Percentiles rank a stretch among this genome's conserved stretches.
Conservation (phyloP, 2,329 filamentous ascomycete species). For the Cladosporium sp. region DNA sequence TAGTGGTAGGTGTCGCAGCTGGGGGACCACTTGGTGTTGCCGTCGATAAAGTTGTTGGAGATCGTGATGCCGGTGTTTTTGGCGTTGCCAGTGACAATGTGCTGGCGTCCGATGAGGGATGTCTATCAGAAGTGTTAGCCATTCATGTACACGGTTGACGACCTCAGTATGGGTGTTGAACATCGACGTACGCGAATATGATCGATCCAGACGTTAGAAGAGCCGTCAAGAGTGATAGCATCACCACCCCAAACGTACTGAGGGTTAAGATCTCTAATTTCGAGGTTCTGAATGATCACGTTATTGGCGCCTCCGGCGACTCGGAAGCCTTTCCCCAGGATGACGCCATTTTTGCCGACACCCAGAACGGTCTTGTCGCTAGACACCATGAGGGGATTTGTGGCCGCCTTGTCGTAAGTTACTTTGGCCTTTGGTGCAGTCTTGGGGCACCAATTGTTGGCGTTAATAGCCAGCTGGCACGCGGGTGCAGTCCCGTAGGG, state of each 20-base stretch:
- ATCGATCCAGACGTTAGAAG: constrained; percentile 41
- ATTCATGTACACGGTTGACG: background rate
- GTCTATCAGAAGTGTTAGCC: constrained; percentile 33
- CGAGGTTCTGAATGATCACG: constrained; percentile 52
- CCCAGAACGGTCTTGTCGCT: constrained; percentile 47
- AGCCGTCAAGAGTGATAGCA: constrained; percentile 39
- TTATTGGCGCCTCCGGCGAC: constrained; percentile 47
- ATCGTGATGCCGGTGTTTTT: constrained; percentile 59
- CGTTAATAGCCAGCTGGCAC: constrained; percentile 62
- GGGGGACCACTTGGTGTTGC: constrained; percentile 54
- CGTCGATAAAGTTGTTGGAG: constrained; percentile 62
- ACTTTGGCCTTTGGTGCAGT: constrained; percentile 24
- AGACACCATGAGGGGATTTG: constrained; percentile 43
- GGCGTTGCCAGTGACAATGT: constrained; percentile 58
- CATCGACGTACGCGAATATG: constrained; percentile 35
- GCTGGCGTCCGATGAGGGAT: constrained; percentile 60
- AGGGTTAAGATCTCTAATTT: constrained; percentile 41
- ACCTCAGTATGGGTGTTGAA: background rate
- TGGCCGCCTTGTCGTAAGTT: constrained; percentile 57
- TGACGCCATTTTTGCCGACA: constrained; percentile 40
- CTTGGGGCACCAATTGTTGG: constrained; percentile 59
- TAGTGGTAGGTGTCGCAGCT: constrained; percentile 61
- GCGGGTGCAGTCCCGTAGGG: constrained; percentile 54
- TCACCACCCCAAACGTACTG: constrained; percentile 43
- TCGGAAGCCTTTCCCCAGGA: constrained; percentile 47